These are phyloP conservation scores for Sporothrix variecibatus DNA, from an alignment of 2,329 filamentous ascomycete species.

Conservation along the genomic window DNA sequence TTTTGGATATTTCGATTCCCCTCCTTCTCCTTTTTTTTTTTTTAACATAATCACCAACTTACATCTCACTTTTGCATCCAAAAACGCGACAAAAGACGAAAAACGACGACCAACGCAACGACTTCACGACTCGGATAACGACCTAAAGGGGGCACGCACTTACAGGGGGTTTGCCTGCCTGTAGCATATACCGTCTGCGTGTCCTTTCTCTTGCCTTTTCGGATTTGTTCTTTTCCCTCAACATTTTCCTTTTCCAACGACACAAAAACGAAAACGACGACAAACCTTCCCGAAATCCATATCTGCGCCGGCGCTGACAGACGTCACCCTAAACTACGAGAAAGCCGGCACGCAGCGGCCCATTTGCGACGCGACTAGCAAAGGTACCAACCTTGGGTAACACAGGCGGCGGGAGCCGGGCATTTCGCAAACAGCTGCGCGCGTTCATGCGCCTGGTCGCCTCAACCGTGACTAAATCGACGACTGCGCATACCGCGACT, in stretches of 20 bases:
- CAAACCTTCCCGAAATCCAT: not conserved
- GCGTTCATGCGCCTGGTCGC: constrained; percentile 15
- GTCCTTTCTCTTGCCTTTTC: constrained; percentile 12
- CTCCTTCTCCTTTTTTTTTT: not conserved
- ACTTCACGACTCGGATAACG: constrained; percentile 15
- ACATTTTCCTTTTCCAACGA: not conserved
- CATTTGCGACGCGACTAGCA: constrained; percentile 7
- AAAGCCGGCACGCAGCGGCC: not conserved
- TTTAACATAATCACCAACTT: not conserved
- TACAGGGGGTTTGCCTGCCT: constrained; percentile 12
- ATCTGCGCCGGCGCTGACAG: constrained; percentile 7
- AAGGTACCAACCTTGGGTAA: not conserved
- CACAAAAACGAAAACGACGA: not conserved
- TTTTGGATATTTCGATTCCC: not conserved
- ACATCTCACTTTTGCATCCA: not conserved
- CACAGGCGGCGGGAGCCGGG: not conserved
- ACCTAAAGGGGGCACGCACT: constrained; percentile 9
- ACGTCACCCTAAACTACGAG: not conserved
- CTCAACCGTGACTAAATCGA: not conserved
- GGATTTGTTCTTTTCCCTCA: not conserved
- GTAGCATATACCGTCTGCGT: constrained; percentile 8
- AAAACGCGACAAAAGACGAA: not conserved
- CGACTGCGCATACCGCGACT: not conserved
- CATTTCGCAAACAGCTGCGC: not conserved
- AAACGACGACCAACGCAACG: constrained; percentile 20